Conservation (phyloP, 495 filamentous ascomycete genomes). For the Terfezia claveryi region DNA sequence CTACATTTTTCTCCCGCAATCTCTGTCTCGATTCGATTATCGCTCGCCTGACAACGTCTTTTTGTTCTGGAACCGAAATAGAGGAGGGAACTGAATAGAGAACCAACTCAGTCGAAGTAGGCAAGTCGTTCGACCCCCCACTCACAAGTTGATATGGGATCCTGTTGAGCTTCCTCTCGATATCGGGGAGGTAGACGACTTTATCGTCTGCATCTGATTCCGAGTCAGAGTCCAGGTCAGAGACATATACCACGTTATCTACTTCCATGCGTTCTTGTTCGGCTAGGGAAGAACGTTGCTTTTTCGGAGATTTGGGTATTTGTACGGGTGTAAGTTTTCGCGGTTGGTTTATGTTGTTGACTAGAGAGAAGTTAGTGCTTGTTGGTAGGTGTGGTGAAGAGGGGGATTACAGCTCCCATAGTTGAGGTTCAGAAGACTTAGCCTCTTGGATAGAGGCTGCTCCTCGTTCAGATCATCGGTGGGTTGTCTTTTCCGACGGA, state of each 20-base stretch:
- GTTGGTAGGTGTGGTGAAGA: conserved; percentile 5
- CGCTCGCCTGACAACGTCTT: conserved; percentile 64
- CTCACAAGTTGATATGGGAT: conserved; percentile 31
- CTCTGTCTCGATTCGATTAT: conserved; percentile 64
- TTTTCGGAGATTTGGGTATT: conserved; percentile 2
- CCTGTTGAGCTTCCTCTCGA: conserved; percentile 52
- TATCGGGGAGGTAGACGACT: conserved; percentile 60
- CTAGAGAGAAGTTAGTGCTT: background rate
- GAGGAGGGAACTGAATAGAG: conserved; percentile 62
- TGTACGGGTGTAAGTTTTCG: conserved; percentile 6
- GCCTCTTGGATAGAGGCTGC: conserved; percentile 48
- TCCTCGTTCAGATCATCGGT: conserved; percentile 11
- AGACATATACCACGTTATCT: conserved; percentile 81
- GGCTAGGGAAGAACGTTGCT: conserved; percentile 2
- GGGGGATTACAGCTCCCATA: conserved; percentile 17
- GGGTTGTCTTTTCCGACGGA: conserved; percentile 10
- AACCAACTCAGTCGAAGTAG: conserved; percentile 44
- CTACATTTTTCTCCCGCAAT: conserved; percentile 29
- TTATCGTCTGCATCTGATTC: conserved; percentile 31
- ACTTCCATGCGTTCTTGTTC: conserved; percentile 55
- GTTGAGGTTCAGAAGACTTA: conserved; percentile 67
- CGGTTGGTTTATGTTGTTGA: conserved; percentile 1
- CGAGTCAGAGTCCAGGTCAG: conserved; percentile 73
- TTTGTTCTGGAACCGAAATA: conserved; percentile 48
- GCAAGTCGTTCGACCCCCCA: conserved; percentile 14